These are phyloP conservation scores for Elsinoe necatrix DNA, from an alignment of 2,329 filamentous ascomycete genomes.

Conservation along the genomic window DNA sequence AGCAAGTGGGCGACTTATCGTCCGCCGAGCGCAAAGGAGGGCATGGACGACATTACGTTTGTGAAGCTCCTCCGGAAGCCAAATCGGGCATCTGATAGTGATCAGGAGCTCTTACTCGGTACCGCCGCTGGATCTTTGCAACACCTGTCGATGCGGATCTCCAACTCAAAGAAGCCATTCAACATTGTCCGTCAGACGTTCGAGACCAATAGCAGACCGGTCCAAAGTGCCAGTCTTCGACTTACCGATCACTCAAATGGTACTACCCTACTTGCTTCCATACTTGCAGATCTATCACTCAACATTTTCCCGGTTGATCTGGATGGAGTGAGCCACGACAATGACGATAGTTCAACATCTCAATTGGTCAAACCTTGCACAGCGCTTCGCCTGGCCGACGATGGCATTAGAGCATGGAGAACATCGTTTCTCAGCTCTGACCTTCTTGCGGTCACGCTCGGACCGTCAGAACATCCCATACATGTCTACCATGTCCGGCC, in stretches of 20 bases:
- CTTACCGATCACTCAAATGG: not conserved
- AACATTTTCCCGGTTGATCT: slow-evolving; percentile 24
- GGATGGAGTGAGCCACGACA: slow-evolving; percentile 31
- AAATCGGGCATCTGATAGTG: slow-evolving; percentile 16
- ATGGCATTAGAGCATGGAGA: slow-evolving; percentile 36
- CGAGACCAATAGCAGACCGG: not conserved
- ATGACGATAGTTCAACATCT: slow-evolving; percentile 25
- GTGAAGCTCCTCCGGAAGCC: slow-evolving; percentile 42
- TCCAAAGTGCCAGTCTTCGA: not conserved
- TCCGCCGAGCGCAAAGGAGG: slow-evolving; percentile 43
- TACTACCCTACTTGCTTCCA: not conserved
- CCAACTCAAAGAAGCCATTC: slow-evolving; percentile 7
- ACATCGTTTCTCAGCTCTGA: slow-evolving; percentile 45
- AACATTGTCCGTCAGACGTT: slow-evolving; percentile 1
- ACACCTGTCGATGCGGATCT: slow-evolving; percentile 23
- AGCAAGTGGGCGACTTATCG: slow-evolving; percentile 44
- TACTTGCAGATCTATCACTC: slow-evolving; percentile 4
- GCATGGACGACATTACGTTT: slow-evolving; percentile 51
- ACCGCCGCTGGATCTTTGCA: slow-evolving; percentile 48
- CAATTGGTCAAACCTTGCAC: slow-evolving; percentile 5
- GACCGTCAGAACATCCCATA: slow-evolving; percentile 37
- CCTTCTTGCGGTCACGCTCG: slow-evolving; percentile 44
- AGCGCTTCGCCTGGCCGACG: slow-evolving; percentile 12
- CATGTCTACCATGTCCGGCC: slow-evolving; percentile 44
- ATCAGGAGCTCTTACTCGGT: slow-evolving; percentile 44